Percentiles rank a stretch among this genome's conserved stretches.
phyloP scores from a whole-genome alignment of 2,329 filamentous ascomycete species.

The Diaporthe batatas region DNA sequence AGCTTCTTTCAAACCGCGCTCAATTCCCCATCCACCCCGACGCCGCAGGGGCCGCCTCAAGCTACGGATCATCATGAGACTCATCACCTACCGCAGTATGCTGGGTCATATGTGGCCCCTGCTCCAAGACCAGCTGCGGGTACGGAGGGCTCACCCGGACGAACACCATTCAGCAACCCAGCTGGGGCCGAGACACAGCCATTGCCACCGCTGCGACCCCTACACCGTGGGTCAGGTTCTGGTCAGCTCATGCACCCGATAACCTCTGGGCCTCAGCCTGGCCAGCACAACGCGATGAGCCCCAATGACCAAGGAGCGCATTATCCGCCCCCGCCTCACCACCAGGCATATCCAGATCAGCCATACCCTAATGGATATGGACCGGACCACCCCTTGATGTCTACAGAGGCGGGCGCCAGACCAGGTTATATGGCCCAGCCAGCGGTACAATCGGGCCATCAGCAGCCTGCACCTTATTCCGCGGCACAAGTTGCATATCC shows the following conservation, averaged over 20 bases:
- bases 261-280: constrained; percentile 20
- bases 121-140: constrained; percentile 13
- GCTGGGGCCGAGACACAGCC: constrained; percentile 35
- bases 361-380: constrained; percentile 41
- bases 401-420: constrained; percentile 39
- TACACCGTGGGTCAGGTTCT: constrained; percentile 38
- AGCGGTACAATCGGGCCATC: constrained; percentile 33
- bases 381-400: constrained; percentile 42
- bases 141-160: constrained; percentile 38
- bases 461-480: constrained; percentile 35
- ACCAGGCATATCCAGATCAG: constrained; percentile 36
- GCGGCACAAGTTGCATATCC: constrained; percentile 31
- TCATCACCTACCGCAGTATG: constrained; percentile 33
- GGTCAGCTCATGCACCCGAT: constrained; percentile 37
- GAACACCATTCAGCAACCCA: constrained; percentile 41
- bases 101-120: constrained; percentile 22
- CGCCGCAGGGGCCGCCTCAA: constrained; percentile 14
- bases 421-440: constrained; percentile 41
- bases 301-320: constrained; percentile 17
- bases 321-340: constrained; percentile 33
- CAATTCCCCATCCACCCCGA: constrained; percentile 39
- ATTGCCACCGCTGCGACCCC: constrained; percentile 36
- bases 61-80: constrained; percentile 35
- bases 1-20: constrained; percentile 42
- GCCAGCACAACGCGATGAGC: constrained; percentile 34